Evolutionary conservation across 192 early-diverging fungal genomes (phyloP).

Genomic region (Neocallimastix lanati): DNA sequence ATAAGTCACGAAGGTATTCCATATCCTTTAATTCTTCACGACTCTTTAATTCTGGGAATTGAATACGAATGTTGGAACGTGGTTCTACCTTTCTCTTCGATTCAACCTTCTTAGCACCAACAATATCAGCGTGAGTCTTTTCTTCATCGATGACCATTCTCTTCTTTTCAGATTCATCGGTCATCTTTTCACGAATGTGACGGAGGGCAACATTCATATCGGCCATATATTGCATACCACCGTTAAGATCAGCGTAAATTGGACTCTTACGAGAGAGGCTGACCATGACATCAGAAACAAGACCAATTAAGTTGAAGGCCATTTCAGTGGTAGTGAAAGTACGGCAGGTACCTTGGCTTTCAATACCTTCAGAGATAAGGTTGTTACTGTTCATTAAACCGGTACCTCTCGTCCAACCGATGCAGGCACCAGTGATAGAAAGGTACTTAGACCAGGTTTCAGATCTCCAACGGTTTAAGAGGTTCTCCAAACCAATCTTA

Average conservation of each 20-base stretch:
- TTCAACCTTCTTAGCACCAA: slow-evolving; percentile 34
- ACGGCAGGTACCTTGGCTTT: slow-evolving; percentile 55
- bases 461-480: slow-evolving; percentile 77
- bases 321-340: slow-evolving; percentile 85
- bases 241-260: slow-evolving; percentile 77
- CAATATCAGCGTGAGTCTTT: slow-evolving; percentile 41
- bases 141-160: slow-evolving; percentile 58
- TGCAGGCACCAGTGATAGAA: slow-evolving; percentile 74
- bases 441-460: slow-evolving; percentile 78
- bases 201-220: slow-evolving; percentile 67
- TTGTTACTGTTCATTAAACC: slow-evolving; percentile 87
- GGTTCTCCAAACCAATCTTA: slow-evolving; percentile 81
- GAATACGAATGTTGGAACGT: slow-evolving; percentile 68
- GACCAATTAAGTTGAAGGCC: slow-evolving; percentile 81
- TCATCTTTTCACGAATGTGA: slow-evolving; percentile 54
- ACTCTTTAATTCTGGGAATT: slow-evolving; percentile 50
- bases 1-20: slow-evolving; percentile 38
- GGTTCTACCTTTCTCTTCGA: slow-evolving; percentile 19
- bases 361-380: slow-evolving; percentile 70
- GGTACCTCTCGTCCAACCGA: slow-evolving; percentile 95
- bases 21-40: slow-evolving; percentile 15
- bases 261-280: slow-evolving; percentile 54
- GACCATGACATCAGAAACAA: slow-evolving; percentile 62
- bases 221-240: slow-evolving; percentile 70
- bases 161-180: slow-evolving; percentile 69